Conservation (phyloP, 768 basidiomycete species). For the Russula foetens region DNA sequence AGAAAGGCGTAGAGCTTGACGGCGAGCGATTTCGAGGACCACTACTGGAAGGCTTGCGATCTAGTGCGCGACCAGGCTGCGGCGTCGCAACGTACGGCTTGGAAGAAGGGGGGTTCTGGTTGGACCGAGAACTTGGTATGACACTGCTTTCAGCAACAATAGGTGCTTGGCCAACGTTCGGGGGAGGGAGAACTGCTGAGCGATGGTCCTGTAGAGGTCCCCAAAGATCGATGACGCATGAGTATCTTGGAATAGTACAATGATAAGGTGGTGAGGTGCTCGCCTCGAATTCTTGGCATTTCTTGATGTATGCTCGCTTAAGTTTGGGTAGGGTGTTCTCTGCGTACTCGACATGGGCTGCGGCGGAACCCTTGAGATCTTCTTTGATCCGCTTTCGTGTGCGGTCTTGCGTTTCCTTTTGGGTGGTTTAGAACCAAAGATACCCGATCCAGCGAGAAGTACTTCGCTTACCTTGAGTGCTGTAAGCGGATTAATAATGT, state of each 20-base stretch:
- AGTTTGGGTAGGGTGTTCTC: conserved; percentile 74
- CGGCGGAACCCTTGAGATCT: conserved; percentile 73
- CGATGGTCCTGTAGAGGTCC: conserved; percentile 52
- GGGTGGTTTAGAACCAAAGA: background rate
- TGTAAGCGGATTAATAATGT: conserved; percentile 65
- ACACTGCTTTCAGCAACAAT: conserved; percentile 26
- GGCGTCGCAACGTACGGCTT: conserved; percentile 58
- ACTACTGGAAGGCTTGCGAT: conserved; percentile 62
- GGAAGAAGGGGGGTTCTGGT: conserved; percentile 37
- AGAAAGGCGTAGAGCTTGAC: conserved; percentile 72
- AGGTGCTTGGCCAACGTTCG: conserved; percentile 29
- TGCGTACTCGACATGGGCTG: conserved; percentile 73
- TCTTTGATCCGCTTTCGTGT: conserved; percentile 90
- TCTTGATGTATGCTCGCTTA: conserved; percentile 72
- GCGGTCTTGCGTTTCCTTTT: conserved; percentile 81
- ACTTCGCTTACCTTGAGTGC: conserved; percentile 47
- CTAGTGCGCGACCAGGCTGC: conserved; percentile 66
- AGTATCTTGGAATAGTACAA: background rate
- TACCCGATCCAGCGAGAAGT: background rate
- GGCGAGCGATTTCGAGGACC: conserved; percentile 67
- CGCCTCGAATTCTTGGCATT: conserved; percentile 85
- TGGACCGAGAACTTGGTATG: conserved; percentile 35
- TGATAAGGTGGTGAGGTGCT: background rate
- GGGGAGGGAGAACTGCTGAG: conserved; percentile 34
- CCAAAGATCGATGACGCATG: background rate